A percentile compares a stretch with the other conserved stretches of the same genome.
Evolutionary conservation across 306 rosid species (phyloP).

Genomic region (Glycine soja): DNA sequence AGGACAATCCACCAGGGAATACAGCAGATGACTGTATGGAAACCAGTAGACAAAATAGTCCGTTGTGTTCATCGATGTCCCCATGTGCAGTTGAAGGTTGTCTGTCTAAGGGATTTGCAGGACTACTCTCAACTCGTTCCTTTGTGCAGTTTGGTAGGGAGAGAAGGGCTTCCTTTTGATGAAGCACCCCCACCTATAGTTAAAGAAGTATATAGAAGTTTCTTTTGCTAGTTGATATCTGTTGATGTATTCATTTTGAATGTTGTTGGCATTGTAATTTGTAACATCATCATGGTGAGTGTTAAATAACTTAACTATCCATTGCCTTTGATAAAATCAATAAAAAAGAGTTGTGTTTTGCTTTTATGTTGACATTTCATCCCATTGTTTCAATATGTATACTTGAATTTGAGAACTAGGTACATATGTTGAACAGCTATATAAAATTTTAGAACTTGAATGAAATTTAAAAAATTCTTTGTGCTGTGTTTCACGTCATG

Average conservation of each 20-base stretch:
- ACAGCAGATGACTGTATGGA: constrained; percentile 61
- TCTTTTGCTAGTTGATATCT: constrained; percentile 32
- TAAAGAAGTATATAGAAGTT: constrained; percentile 29
- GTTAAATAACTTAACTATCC: constrained; percentile 7
- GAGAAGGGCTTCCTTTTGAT: constrained; percentile 63
- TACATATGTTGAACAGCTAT: no score
- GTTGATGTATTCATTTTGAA: constrained; percentile 28
- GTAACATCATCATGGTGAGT: constrained; percentile 36
- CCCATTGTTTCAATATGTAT: background rate
- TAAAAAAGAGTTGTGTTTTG: constrained; percentile 27
- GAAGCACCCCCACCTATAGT: constrained; percentile 37
- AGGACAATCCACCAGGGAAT: constrained; percentile 49
- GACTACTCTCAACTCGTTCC: constrained; percentile 71
- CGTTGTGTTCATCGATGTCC: constrained; percentile 71
- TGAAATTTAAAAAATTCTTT: no score
- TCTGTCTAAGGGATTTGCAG: constrained; percentile 85
- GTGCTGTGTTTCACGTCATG: no score
- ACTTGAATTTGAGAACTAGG: no score
- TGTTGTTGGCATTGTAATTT: constrained; percentile 7
- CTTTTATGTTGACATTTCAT: background rate
- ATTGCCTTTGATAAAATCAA: constrained; percentile 44
- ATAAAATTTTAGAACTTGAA: no score
- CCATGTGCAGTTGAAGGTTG: constrained; percentile 92
- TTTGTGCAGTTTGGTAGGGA: constrained; percentile 64
- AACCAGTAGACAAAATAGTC: constrained; percentile 56